These are phyloP conservation scores for Plasmodium berghei DNA, from an alignment of 169 alveolate species.

Conservation along the genomic window DNA sequence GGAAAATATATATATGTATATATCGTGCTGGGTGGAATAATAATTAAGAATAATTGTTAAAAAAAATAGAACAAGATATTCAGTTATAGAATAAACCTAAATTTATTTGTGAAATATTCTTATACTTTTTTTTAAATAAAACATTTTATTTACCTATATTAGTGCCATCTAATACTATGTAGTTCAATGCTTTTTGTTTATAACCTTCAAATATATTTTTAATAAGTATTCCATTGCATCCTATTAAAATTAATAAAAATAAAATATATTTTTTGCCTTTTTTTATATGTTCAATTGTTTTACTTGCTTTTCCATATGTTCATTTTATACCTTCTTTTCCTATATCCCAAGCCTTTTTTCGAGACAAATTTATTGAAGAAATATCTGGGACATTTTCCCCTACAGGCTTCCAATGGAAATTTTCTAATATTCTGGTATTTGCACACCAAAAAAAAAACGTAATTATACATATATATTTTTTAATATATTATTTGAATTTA, in stretches of 20 bases:
- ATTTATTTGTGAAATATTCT: too few relatives aligned
- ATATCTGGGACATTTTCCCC: constrained; percentile 63
- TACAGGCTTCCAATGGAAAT: constrained; percentile 54
- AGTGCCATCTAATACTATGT: constrained; percentile 69
- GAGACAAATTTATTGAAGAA: constrained; percentile 48
- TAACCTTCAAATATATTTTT: constrained; percentile 55
- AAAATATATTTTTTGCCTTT: background rate
- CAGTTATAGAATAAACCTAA: too few relatives aligned
- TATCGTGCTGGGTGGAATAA: too few relatives aligned
- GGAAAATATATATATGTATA: background rate
- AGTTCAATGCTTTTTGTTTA: constrained; percentile 44
- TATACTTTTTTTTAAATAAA: too few relatives aligned
- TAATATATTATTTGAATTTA: background rate
- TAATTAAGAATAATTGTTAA: background rate
- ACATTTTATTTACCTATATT: constrained; percentile 37
- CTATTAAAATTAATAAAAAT: constrained; percentile 12
- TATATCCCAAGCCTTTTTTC: constrained; percentile 73
- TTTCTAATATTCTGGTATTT: constrained; percentile 11
- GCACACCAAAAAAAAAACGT: background rate
- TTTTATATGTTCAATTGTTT: background rate
- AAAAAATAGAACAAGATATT: background rate
- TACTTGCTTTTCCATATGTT: background rate
- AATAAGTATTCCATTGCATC: constrained; percentile 68
- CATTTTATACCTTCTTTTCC: constrained; percentile 58
- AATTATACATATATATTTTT: background rate